Evolutionary conservation across 306 rosid genomes (phyloP).

Genomic region (Castanea sativa): DNA sequence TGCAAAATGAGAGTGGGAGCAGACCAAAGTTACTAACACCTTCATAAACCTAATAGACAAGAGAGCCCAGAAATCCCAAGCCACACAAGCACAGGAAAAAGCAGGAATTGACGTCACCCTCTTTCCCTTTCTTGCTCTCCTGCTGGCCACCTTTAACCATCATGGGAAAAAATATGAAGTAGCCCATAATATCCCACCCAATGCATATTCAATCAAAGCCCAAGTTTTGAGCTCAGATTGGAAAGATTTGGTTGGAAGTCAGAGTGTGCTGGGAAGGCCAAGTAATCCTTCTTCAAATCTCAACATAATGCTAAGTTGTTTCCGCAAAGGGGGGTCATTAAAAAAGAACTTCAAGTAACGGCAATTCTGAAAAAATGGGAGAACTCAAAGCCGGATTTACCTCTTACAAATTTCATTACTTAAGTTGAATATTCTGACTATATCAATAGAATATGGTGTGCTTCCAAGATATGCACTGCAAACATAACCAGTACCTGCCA

Average conservation of each 20-base stretch:
- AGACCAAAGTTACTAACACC: not conserved
- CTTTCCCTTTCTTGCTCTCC: not conserved
- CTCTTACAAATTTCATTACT: slow-evolving; percentile 71
- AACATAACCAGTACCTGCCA: slow-evolving; percentile 71
- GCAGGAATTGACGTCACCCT: not conserved
- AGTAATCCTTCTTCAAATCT: not conserved
- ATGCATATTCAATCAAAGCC: not conserved
- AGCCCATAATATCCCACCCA: not conserved
- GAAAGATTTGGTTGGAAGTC: not conserved
- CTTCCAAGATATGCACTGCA: slow-evolving; percentile 70
- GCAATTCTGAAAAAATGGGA: not conserved
- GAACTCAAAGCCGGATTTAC: slow-evolving; percentile 29
- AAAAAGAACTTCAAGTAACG: not conserved
- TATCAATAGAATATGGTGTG: slow-evolving; percentile 71
- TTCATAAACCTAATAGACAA: not conserved
- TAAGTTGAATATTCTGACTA: slow-evolving; percentile 82
- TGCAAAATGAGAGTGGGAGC: not conserved
- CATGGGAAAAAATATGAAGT: not conserved
- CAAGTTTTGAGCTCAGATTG: not conserved
- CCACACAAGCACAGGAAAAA: not conserved
- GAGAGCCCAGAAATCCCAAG: not conserved
- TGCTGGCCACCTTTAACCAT: too few relatives aligned
- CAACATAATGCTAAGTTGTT: not conserved
- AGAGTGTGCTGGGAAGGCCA: too few relatives aligned
- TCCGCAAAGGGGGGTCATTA: not conserved